phyloP scores from a whole-genome alignment of 495 filamentous ascomycete genomes.

The Chaetomidium leptoderma region DNA sequence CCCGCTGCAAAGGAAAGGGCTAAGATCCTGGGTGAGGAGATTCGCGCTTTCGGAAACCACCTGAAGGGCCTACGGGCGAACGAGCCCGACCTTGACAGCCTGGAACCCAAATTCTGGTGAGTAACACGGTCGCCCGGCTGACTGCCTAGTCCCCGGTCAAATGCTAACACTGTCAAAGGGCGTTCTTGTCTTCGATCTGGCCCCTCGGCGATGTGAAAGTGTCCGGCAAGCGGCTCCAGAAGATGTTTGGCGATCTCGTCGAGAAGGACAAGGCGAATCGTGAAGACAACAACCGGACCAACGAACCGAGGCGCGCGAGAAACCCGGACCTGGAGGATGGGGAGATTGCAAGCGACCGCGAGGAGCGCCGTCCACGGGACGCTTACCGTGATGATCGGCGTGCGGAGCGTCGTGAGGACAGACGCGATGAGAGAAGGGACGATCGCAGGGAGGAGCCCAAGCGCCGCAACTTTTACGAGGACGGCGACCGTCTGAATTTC shows the following conservation, averaged over 20 bases:
- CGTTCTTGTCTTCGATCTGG: conserved; percentile 40
- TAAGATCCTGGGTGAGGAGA: conserved; percentile 44
- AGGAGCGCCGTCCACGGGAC: conserved; percentile 35
- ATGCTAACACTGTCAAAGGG: conserved; percentile 28
- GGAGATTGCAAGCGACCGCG: conserved; percentile 35
- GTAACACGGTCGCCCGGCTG: conserved; percentile 11
- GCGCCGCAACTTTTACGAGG: conserved; percentile 34
- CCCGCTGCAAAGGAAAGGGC: conserved; percentile 44
- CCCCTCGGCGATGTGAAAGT: conserved; percentile 38
- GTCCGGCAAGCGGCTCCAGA: conserved; percentile 39
- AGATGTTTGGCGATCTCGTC: conserved; percentile 45
- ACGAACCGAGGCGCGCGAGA: conserved; percentile 16
- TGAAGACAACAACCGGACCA: conserved; percentile 24
- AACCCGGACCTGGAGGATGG: conserved; percentile 35
- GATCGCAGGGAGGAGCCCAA: conserved; percentile 32
- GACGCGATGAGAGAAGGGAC: conserved; percentile 35
- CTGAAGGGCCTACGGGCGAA: conserved; percentile 38
- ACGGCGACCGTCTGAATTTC: conserved; percentile 35
- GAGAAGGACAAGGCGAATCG: conserved; percentile 27
- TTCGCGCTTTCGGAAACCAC: conserved; percentile 44
- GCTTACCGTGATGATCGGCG: conserved; percentile 35
- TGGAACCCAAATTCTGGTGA: conserved; percentile 48
- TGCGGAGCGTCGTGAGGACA: conserved; percentile 25
- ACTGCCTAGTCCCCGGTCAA: background rate
- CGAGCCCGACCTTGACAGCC: conserved; percentile 33